A percentile compares a stretch with the other conserved stretches of the same genome.
phyloP scores from a whole-genome alignment of 148 eudicot genomes.

The Camellia lanceoleosa region DNA sequence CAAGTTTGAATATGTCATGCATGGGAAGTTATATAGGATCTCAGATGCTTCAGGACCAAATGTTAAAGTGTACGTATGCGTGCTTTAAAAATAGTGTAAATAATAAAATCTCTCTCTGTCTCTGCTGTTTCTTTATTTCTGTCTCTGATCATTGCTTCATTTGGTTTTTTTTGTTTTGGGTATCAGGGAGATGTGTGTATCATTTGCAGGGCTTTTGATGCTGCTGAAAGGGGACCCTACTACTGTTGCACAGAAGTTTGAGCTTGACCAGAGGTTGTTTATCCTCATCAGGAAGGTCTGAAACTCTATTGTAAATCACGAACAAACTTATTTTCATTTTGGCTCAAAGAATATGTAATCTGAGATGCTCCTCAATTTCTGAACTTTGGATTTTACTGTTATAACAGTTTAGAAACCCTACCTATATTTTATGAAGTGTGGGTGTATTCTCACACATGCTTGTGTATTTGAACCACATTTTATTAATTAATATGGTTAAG shows the following conservation, averaged over 20 bases:
- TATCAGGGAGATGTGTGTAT: conserved; percentile 73
- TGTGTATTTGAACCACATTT: neutral
- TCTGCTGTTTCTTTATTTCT: neutral
- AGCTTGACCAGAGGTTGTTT: conserved; percentile 84
- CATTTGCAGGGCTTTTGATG: conserved; percentile 91
- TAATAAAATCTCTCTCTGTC: too few species aligned
- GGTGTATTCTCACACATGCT: neutral
- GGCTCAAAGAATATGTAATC: neutral
- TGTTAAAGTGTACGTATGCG: conserved; percentile 54
- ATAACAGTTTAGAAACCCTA: neutral
- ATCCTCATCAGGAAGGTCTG: conserved; percentile 76
- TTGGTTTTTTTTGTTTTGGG: neutral
- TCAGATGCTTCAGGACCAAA: conserved; percentile 51
- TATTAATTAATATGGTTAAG: neutral
- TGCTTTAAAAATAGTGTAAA: neutral
- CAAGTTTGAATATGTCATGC: conserved; percentile 90
- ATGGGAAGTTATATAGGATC: conserved; percentile 75
- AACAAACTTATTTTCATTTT: neutral
- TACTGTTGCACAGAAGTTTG: conserved; percentile 58
- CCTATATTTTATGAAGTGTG: neutral
- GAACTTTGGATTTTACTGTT: neutral
- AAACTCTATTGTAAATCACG: neutral
- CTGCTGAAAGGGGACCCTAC: conserved; percentile 71
- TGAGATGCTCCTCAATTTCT: neutral
- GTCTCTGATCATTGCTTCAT: neutral